Conservation (phyloP, 2,329 filamentous ascomycete species). For the Stachybotrys chlorohalonatus region DNA sequence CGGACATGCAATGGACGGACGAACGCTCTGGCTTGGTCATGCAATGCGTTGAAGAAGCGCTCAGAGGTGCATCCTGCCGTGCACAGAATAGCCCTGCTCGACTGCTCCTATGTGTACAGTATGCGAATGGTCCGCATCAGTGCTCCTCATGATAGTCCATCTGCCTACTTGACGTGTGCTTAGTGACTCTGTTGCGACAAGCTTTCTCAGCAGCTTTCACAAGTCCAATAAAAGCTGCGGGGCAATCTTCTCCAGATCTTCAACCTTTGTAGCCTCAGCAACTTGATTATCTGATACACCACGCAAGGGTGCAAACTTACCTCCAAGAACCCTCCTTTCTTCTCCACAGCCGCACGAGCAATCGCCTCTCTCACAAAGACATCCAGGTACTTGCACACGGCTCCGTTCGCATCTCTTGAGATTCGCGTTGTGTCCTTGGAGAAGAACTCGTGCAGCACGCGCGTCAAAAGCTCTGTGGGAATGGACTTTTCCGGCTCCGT, state of each 20-base stretch:
- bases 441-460: slow-evolving; percentile 74
- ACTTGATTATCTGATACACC: neutral
- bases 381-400: slow-evolving; percentile 80
- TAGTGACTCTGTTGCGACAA: too few species aligned
- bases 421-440: slow-evolving; percentile 62
- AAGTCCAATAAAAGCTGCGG: slow-evolving; percentile 83
- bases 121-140: too few species aligned
- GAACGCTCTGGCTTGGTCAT: too few species aligned
- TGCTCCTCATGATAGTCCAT: too few species aligned
- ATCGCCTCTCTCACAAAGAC: slow-evolving; percentile 86
- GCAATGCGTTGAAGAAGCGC: too few species aligned
- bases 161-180: too few species aligned
- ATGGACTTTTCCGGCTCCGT: slow-evolving; percentile 40
- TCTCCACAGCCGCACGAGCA: slow-evolving; percentile 66
- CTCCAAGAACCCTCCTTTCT: slow-evolving; percentile 63
- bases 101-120: too few species aligned
- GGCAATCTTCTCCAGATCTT: slow-evolving; percentile 82
- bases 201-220: slow-evolving; percentile 28
- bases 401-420: slow-evolving; percentile 65
- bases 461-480: slow-evolving; percentile 64
- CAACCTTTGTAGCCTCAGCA: slow-evolving; percentile 46
- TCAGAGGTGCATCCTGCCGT: too few species aligned
- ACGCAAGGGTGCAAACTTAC: slow-evolving; percentile 31
- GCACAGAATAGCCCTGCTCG: too few species aligned
- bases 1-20: too few species aligned